A percentile compares a stretch with the other conserved stretches of the same genome.
Evolutionary conservation across 2,329 filamentous ascomycete species (phyloP).

Genomic region (Calonectria fujianensis): DNA sequence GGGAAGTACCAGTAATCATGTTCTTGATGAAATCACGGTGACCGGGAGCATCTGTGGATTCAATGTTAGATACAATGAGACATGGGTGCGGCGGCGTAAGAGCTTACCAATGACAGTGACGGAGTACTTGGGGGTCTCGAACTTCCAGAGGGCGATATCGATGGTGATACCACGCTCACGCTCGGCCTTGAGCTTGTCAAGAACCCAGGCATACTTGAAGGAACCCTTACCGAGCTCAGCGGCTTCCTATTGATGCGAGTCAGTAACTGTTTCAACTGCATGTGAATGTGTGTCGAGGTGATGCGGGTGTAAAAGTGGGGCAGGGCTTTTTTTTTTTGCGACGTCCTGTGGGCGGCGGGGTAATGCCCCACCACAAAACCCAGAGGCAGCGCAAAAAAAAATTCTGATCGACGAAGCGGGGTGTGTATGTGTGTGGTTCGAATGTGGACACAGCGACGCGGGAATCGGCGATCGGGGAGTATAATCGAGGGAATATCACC

Average conservation of each 20-base stretch:
- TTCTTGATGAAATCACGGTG: conserved; percentile 99
- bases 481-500: conserved; percentile 59
- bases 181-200: conserved; percentile 99
- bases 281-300: conserved; percentile 39
- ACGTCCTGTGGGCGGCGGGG: conserved; percentile 48
- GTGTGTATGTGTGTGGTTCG: conserved; percentile 38
- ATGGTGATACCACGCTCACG: conserved; percentile 99
- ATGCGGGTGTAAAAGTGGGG: conserved; percentile 29
- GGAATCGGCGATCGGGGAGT: conserved; percentile 40
- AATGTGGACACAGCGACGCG: conserved; percentile 37
- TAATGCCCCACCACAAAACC: conserved; percentile 46
- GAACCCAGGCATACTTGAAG: conserved; percentile 99
- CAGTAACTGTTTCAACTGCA: conserved; percentile 41
- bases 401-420: conserved; percentile 40
- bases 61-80: conserved; percentile 38
- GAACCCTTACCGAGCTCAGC: conserved; percentile 99
- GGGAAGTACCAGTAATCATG: conserved; percentile 99
- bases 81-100: neutral
- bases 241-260: conserved; percentile 82
- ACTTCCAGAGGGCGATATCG: conserved; percentile 99
- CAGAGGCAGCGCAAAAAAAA: conserved; percentile 44
- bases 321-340: conserved; percentile 26
- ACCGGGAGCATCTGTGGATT: conserved; percentile 88
- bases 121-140: conserved; percentile 98
- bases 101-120: conserved; percentile 95